Evolutionary conservation across 2,329 filamentous ascomycete genomes (phyloP).

Genomic region (Claviceps quebecensis): DNA sequence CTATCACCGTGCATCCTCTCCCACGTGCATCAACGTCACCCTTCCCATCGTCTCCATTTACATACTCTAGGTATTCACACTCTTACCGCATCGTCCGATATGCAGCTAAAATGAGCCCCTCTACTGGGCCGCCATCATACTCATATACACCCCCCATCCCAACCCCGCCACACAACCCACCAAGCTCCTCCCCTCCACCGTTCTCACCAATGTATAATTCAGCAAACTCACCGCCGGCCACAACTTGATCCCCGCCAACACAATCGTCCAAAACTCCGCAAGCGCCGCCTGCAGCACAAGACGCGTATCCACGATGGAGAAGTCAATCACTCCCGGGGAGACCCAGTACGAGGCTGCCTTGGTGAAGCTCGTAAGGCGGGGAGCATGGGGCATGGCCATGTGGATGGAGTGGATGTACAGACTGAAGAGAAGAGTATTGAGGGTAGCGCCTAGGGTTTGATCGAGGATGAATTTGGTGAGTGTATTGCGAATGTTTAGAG

Average conservation of each 20-base stretch:
- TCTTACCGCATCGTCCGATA: background rate
- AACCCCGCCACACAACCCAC: constrained; percentile 60
- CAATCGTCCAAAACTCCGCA: constrained; percentile 48
- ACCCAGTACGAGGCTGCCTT: constrained; percentile 21
- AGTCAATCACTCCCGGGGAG: constrained; percentile 28
- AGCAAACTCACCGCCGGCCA: constrained; percentile 58
- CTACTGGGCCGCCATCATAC: constrained; percentile 34
- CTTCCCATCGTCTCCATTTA: background rate
- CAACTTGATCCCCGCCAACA: constrained; percentile 52
- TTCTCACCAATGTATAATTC: constrained; percentile 55
- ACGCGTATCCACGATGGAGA: constrained; percentile 29
- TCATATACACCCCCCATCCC: constrained; percentile 63
- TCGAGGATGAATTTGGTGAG: constrained; percentile 53
- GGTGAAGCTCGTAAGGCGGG: constrained; percentile 22
- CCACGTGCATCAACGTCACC: background rate
- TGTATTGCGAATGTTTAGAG: constrained; percentile 48
- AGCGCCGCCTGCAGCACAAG: constrained; percentile 28
- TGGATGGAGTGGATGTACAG: constrained; percentile 44
- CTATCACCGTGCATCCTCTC: background rate
- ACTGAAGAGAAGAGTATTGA: constrained; percentile 54
- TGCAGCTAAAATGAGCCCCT: background rate
- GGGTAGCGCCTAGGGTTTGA: constrained; percentile 49
- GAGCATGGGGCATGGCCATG: constrained; percentile 29
- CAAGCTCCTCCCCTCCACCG: constrained; percentile 55
- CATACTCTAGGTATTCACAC: background rate